Evolutionary conservation across 257 asterid genomes (phyloP).

Genomic region (Nicotiana tabacum): DNA sequence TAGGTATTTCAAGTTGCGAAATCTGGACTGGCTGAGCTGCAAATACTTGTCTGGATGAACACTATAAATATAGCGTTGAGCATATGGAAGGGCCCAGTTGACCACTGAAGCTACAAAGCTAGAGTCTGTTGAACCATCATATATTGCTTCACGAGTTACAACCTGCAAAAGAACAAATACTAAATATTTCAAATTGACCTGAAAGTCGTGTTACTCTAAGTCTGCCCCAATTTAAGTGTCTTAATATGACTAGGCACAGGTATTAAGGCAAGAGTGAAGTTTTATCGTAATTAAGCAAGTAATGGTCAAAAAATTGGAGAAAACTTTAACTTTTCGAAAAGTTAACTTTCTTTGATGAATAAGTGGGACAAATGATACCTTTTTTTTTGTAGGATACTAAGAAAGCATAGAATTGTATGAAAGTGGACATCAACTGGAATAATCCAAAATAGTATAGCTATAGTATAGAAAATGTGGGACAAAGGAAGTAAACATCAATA

Average conservation of each 20-base stretch:
- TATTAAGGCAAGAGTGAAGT: no score
- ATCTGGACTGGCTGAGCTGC: slow-evolving; percentile 50
- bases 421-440: background rate
- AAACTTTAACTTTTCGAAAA: no score
- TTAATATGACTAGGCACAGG: background rate
- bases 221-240: background rate
- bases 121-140: slow-evolving; percentile 47
- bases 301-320: no score
- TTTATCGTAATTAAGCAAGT: no score
- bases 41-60: slow-evolving; percentile 47
- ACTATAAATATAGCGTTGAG: slow-evolving; percentile 69
- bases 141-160: slow-evolving; percentile 73
- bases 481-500: background rate
- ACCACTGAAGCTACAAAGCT: slow-evolving; percentile 52
- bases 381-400: background rate
- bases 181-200: background rate
- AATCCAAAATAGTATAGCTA: background rate
- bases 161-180: slow-evolving; percentile 40
- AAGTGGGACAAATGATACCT: no score
- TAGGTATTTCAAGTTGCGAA: slow-evolving; percentile 42
- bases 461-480: background rate
- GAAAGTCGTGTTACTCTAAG: background rate
- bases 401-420: background rate
- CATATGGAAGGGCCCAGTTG: slow-evolving; percentile 89
- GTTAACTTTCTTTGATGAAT: no score